These are phyloP conservation scores for Suhomyces prunicola DNA, from an alignment of 805 yeast genomes.

Conservation along the genomic window DNA sequence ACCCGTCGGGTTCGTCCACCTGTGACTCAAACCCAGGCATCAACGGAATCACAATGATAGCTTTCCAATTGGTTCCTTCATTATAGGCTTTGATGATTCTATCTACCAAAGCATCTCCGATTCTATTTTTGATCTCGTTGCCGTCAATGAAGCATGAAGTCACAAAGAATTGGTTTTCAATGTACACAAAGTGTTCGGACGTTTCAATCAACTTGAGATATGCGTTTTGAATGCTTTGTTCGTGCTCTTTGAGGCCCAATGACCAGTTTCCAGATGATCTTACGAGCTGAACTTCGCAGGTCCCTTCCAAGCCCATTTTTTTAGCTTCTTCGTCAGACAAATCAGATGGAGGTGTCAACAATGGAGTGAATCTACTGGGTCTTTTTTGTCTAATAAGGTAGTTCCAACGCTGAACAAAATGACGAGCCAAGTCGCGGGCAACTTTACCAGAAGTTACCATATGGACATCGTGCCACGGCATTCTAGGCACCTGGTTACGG, in stretches of 20 bases:
- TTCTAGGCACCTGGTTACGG: slow-evolving; percentile 74
- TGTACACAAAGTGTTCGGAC: slow-evolving; percentile 87
- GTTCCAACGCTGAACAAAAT: slow-evolving; percentile 97
- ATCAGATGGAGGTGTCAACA: slow-evolving; percentile 90
- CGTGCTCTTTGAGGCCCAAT: slow-evolving; percentile 78
- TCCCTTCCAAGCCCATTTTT: slow-evolving; percentile 62
- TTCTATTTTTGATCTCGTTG: slow-evolving; percentile 75
- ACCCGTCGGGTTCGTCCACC: slow-evolving; percentile 90
- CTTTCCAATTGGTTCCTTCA: slow-evolving; percentile 79
- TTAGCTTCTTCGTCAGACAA: slow-evolving; percentile 68
- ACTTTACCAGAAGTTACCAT: slow-evolving; percentile 93
- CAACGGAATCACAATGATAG: slow-evolving; percentile 85
- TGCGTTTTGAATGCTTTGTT: slow-evolving; percentile 89
- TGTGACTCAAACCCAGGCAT: slow-evolving; percentile 97
- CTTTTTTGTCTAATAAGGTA: slow-evolving; percentile 87
- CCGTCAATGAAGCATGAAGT: slow-evolving; percentile 88
- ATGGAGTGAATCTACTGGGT: slow-evolving; percentile 90
- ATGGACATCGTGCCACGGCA: slow-evolving; percentile 99
- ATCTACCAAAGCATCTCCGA: slow-evolving; percentile 97
- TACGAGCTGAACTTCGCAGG: slow-evolving; percentile 87
- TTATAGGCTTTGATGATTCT: slow-evolving; percentile 85
- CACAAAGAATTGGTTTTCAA: slow-evolving; percentile 93
- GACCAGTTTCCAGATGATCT: slow-evolving; percentile 95
- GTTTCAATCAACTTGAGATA: slow-evolving; percentile 87
- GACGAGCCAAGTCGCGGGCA: slow-evolving; percentile 89